Evolutionary conservation across 2,329 filamentous ascomycete genomes (phyloP), one percentile per base, ranked within the genome.

Genomic region (Xylaria sp.): DNA sequence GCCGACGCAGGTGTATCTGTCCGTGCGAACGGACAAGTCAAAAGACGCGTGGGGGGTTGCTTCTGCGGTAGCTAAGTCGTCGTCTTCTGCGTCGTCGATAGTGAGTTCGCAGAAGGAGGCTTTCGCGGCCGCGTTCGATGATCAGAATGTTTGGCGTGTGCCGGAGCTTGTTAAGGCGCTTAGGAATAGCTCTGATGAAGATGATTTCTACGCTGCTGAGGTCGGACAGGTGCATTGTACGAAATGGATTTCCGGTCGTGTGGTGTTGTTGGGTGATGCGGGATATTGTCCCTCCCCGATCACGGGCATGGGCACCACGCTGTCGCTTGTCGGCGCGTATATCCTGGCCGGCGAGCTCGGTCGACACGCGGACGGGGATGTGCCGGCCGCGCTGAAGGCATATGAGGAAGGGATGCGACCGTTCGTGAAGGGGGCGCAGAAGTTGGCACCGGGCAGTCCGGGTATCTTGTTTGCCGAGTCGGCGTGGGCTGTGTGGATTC

Each of bases 221-320:
- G 68, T 86, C 15, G 83, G 79, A 0, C 81, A 84, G 52, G 81
- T 89, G 46, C 81, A 80, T 60, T 69, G 84, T 64, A 74, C 80
- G 0, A 62, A 70, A 69, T 4, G 87, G 82, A 84, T 78, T 2
- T 75, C 75, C 0, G 83, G 84, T 0, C 82, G 86, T 0, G 80
- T 87, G 2, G 82, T 80, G 1, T 77, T 88, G 0, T 60, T 89
- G 0, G 87, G 87, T 0, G 87, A 90, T 69, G 85, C 88, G 1
- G 86, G 77, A 0, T 84, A 83, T 71, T 83, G 81, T 28, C 84
- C 86, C 0, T 80, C 82, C 0, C 80, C 83, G 0, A 68, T 83
- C 4, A 84, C 82, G 0, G 87, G 87, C 0, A 82, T 84, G 78
- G 86, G 87, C 0, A 87, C 85, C 0, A 83, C 82, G 1, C 71